Conservation (phyloP, 176 grass and related monocot species). For the Carex cristatella region DNA sequence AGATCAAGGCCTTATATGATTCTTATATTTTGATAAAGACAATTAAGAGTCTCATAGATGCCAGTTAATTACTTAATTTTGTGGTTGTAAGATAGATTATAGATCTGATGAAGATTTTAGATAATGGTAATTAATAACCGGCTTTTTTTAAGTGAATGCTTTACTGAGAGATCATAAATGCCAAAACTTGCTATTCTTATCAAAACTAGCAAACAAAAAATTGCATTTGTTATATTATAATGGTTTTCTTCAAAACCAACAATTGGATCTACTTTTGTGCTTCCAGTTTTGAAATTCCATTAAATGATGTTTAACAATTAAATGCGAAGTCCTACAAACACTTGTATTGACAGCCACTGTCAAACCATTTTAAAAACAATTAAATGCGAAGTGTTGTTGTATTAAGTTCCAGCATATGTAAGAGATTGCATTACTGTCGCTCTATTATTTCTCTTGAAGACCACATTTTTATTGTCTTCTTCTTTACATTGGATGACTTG, state of each 20-base stretch:
- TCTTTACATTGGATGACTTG: background rate
- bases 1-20: background rate
- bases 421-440: background rate
- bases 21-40: background rate
- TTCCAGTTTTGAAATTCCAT: no score
- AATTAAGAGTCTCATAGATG: no score
- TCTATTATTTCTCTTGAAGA: background rate
- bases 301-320: background rate
- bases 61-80: background rate
- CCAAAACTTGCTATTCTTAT: background rate
- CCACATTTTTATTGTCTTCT: background rate
- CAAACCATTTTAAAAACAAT: background rate
- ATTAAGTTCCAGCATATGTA: background rate
- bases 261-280: no score
- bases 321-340: background rate
- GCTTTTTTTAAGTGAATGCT: background rate
- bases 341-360: no score
- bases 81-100: background rate
- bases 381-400: background rate
- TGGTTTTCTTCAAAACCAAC: no score
- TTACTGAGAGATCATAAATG: background rate
- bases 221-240: no score
- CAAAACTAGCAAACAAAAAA: background rate
- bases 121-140: no score
- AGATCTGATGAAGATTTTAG: background rate